Evolutionary conservation across 2,329 filamentous ascomycete genomes (phyloP).

Genomic region (Purpureocillium takamizusanense): DNA sequence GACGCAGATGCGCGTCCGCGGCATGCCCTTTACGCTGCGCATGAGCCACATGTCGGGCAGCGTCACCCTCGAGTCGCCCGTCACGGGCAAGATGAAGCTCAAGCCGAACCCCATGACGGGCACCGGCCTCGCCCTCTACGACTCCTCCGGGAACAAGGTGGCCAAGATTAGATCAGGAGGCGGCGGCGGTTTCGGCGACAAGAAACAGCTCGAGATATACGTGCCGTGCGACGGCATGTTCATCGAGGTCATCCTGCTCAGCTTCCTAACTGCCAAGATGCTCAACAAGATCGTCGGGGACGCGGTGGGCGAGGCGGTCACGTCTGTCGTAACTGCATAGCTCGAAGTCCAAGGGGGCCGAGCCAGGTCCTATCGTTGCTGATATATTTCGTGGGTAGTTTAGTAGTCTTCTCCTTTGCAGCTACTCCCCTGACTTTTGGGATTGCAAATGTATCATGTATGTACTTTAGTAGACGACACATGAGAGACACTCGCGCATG

Average conservation of each 20-base stretch:
- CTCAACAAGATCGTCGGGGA: constrained; percentile 2
- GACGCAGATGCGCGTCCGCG: constrained; percentile 10
- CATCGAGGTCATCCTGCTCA: constrained; percentile 12
- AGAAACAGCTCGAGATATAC: constrained; percentile 14
- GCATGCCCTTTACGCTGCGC: constrained; percentile 12
- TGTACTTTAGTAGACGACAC: too few species aligned
- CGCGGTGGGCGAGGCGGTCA: constrained; percentile 1
- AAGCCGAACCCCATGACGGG: constrained; percentile 12
- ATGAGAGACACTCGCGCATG: too few species aligned
- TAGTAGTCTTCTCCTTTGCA: too few species aligned
- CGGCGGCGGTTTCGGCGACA: not conserved
- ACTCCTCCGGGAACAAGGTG: constrained; percentile 5
- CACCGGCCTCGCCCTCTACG: constrained; percentile 9
- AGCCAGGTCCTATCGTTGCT: too few species aligned
- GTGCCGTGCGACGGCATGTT: constrained; percentile 13
- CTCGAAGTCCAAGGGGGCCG: too few species aligned
- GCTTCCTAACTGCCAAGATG: constrained; percentile 7
- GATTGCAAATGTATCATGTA: too few species aligned
- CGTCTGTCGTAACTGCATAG: not conserved
- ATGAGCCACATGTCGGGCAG: constrained; percentile 8
- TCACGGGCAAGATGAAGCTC: constrained; percentile 17
- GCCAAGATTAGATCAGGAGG: too few species aligned
- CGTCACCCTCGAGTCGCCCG: constrained; percentile 8
- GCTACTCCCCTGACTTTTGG: too few species aligned
- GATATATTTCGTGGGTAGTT: too few species aligned